Conservation (phyloP, 345 rosid species). For the Eucalyptus caleyi region DNA sequence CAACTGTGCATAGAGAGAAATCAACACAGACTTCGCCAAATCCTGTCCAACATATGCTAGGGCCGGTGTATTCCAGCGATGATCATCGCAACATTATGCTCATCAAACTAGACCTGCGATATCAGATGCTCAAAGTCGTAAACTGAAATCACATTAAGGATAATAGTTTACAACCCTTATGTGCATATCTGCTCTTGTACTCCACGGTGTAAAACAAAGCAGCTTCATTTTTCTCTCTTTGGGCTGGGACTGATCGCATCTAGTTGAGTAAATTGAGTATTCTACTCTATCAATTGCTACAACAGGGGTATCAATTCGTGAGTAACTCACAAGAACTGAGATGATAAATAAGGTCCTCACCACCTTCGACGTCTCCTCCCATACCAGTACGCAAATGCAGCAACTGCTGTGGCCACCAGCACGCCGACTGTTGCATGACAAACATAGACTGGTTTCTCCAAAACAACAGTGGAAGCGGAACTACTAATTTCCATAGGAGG, state of each 20-base stretch:
- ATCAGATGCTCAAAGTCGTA: neutral
- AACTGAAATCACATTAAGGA: neutral
- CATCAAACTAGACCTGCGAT: neutral
- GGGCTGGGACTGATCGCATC: neutral
- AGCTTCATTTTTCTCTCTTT: neutral
- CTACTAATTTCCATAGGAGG: constrained; percentile 3
- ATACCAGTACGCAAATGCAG: constrained; percentile 87
- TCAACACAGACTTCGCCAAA: neutral
- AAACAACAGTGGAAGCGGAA: constrained; percentile 16
- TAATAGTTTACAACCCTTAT: neutral
- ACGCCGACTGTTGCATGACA: constrained; percentile 79
- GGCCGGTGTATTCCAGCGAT: neutral
- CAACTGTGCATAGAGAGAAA: neutral
- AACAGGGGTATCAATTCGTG: neutral
- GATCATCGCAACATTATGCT: neutral
- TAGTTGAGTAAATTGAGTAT: neutral
- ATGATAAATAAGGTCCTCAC: constrained; percentile 22
- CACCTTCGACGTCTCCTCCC: constrained; percentile 81
- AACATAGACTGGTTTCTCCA: constrained; percentile 35
- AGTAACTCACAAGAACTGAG: neutral
- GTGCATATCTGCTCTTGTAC: neutral
- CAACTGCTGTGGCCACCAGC: constrained; percentile 63
- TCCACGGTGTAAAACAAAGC: neutral
- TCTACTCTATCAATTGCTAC: constrained; percentile 15
- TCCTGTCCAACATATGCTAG: neutral